Evolutionary conservation across 192 early-diverging fungal genomes (phyloP).

Genomic region (Jimgerdemannia lactiflua): DNA sequence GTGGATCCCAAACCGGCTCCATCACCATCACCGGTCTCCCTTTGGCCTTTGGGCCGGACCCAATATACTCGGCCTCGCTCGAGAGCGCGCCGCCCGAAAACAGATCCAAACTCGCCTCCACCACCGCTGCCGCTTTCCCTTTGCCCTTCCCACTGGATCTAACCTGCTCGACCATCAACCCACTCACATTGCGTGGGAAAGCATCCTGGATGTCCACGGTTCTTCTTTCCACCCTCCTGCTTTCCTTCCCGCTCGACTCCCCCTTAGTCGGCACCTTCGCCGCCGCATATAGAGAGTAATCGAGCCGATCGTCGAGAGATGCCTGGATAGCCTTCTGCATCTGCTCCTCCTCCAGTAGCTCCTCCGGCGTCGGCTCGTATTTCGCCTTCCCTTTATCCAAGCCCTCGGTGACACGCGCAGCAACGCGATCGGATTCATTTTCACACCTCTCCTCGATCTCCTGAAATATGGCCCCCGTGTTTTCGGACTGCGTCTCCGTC

Average conservation of each 20-base stretch:
- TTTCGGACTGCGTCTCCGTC: neutral
- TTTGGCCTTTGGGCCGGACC: too few relatives aligned
- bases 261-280: neutral
- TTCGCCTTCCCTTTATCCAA: neutral
- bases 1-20: neutral
- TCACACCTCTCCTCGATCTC: neutral
- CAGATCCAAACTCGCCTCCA: too few relatives aligned
- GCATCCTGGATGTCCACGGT: neutral
- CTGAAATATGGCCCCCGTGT: neutral
- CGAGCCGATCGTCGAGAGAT: neutral
- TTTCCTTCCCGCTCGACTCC: neutral
- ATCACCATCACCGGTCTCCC: neutral
- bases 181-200: neutral
- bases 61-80: too few relatives aligned
- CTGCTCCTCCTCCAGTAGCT: neutral
- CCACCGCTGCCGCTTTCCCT: too few relatives aligned
- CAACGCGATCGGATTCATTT: neutral
- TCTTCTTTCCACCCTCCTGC: neutral
- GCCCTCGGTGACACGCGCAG: neutral
- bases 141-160: too few relatives aligned
- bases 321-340: neutral
- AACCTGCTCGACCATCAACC: too few relatives aligned
- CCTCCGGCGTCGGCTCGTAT: neutral
- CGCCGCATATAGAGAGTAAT: neutral
- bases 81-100: too few relatives aligned